Base-by-base conservation (phyloP, 768 basidiomycete species). In the Suillus sp. region DNA sequence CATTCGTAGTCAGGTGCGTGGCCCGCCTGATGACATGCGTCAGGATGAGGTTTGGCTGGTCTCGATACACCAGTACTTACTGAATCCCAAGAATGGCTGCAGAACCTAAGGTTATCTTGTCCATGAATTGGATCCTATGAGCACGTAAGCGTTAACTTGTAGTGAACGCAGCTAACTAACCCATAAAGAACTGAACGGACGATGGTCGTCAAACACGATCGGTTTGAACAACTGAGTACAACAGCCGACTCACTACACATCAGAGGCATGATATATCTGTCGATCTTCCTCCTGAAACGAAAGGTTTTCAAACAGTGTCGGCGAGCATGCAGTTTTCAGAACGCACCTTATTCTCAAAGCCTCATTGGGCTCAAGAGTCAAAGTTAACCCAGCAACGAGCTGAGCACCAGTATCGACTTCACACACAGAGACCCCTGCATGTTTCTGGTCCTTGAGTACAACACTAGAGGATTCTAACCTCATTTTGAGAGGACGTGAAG, bases 111-210 rank as follows among this genome's bases (percentile, higher is more conserved):
- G 87, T 89, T 3, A 83, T 86, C 76, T 88, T 88, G 67, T 88
- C 87, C 84, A 88, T 86, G 65, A 84, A 87, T 70, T 88, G 86
- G 27, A 89, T 82, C 81, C 86, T 84, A 64, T 13, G n/a, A 35
- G 16, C 34, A 40, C 11, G 13, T 59, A n/a, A 55, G 38, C 38
- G 18, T 4, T 25, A 1, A 40, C 38, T n/a, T 37, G 47, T 34
- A 1, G n/a, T 30, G 34, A 58, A 51, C 35, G 34, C n/a, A 7
- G 16, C 14, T 6, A 14, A 11, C 77, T 18, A 66, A 84, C 82
- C 78, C 83, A 65, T 83, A 85, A 59, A 85, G 77, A 50, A 77
- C 84, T 84, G 58, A n/a, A 20, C 82, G 82, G 47, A 20, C 82
- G 82, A 43, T 6, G 59, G 63, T 3, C 27, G n/a, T 34, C 61